Base-by-base conservation (phyloP, 2,329 filamentous ascomycete genomes). In the Penicillium sclerotigenum region DNA sequence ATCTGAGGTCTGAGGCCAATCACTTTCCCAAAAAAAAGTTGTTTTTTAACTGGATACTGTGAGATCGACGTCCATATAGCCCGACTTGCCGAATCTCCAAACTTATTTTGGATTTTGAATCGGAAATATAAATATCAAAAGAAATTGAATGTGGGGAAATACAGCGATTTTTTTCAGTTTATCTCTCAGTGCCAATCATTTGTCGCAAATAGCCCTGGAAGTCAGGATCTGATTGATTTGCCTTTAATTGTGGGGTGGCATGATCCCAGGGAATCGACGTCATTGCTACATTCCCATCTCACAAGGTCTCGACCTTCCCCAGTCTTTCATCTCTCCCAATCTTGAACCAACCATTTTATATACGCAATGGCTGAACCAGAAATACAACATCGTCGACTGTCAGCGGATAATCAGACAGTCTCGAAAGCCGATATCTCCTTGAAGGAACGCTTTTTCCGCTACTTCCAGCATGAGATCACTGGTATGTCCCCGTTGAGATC, bases 381-480 rank as follows among this genome's bases (percentile, higher is more conserved):
- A 26, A 41, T 68, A n/a, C 63, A 68, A 10, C 59, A 68, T 22
- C 68, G 69, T 33, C 64, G 69, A 46, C 57, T 69, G 16, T 74
- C 73, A 28, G 67, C 70, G 26, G 68, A 71, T 33, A 71, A 71
- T 40, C 68, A 73, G 46, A 68, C 64, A 8, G 64, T 69, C 47
- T 65, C 65, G 6, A 74, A 70, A 54, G 65, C 69, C 4, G 74
- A 76, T 40, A 70, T 74, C 10, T 70, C 75, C 56, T 75, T 84
- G 55, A 94, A 91, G 64, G 87, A 93, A 68, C 85, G 85, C 36
- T 96, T 96, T 78, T 92, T 93, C 72, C 84, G 86, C 65, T 88
- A 91, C 70, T 96, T 96, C 68, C 87, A 90, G 63, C 81, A 86
- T 65, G 87, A 89, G 73, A 84, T 89, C 49, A 84, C 84, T 45